Percentiles rank a stretch among this genome's conserved stretches.
phyloP scores from a whole-genome alignment of 345 rosid genomes.

The Microcos paniculata region DNA sequence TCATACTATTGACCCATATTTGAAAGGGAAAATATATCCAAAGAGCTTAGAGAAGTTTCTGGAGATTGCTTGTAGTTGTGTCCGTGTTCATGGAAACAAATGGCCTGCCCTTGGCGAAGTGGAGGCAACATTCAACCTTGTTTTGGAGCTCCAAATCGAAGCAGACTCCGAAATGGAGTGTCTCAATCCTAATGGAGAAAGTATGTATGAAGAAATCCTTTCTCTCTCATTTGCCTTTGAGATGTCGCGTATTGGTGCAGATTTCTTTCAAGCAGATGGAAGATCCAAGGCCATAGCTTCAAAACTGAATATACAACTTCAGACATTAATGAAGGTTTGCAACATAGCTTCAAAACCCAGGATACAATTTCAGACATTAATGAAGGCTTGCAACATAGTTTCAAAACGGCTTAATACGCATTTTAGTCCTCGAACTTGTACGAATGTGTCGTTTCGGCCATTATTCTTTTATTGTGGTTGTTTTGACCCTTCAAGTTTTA shows the following conservation, averaged over 20 bases:
- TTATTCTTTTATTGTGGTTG: too few species aligned
- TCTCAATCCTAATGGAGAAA: not conserved
- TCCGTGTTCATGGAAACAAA: not conserved
- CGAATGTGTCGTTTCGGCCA: too few species aligned
- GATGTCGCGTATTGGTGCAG: too few species aligned
- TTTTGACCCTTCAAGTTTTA: too few species aligned
- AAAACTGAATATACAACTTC: too few species aligned
- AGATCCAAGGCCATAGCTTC: too few species aligned
- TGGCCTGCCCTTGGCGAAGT: not conserved
- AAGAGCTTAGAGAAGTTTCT: not conserved
- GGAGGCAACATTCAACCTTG: not conserved
- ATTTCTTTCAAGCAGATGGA: not conserved
- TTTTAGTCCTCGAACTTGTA: too few species aligned
- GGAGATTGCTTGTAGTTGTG: slow-evolving; percentile 1
- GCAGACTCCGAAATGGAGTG: not conserved
- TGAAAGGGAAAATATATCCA: not conserved
- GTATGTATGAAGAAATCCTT: not conserved
- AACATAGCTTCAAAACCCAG: too few species aligned
- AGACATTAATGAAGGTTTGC: too few species aligned
- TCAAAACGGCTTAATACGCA: too few species aligned
- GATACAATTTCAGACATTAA: too few species aligned
- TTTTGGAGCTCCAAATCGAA: slow-evolving; percentile 1
- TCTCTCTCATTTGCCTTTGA: not conserved
- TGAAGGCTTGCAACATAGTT: too few species aligned
- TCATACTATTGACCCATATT: not conserved